Evolutionary conservation across 2,329 filamentous ascomycete species (phyloP), one percentile per base, ranked within the genome.

Genomic region (Botrytis paeoniae): DNA sequence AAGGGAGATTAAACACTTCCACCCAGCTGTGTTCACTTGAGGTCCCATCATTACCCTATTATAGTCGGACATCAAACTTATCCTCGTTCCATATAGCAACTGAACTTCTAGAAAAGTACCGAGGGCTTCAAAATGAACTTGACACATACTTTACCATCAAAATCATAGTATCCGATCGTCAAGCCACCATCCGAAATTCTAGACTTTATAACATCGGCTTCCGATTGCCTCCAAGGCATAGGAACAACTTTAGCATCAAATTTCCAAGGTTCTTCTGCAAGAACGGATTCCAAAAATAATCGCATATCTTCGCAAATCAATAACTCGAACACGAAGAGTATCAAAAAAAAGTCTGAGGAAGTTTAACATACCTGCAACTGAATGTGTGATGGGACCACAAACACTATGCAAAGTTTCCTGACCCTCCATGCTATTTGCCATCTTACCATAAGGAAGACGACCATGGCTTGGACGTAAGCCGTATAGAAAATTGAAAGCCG

Each of bases 351-450:
- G 20, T n/a, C 7, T 14, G 43, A 35, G 25, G 37, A 77, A 22
- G n/a, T n/a, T 20, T 8, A 45, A 57, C 39, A 41, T 70, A 77
- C 77, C 86, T 79, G 81, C 84, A 78, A 87, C n/a, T 74, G 78
- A 75, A 78, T 82, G 74, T 72, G 79, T 70, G 75, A 80, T 64
- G 75, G 80, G 70, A 60, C 80, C 75, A 78, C 81, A 77, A 73
- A 81, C 75, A 78, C 78, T 69, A 78, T 82, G 75, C 76, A 82
- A 69, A 74, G 80, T 75, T 78, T 82, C 70, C 78, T 81, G 78
- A 85, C 87, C 20, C 88, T 77, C 20, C 88, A 82, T 71, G 20
- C 65, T 73, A 57, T 78, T 79, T 20, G 77, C 78, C 74, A 79
- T 77, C 29, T 76, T 77, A 3, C 82, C 84, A 59, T 79, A 79